These are phyloP conservation scores for Phytopythium helicoides DNA, from an alignment of 352 stramenopile genomes.

Conservation along the genomic window DNA sequence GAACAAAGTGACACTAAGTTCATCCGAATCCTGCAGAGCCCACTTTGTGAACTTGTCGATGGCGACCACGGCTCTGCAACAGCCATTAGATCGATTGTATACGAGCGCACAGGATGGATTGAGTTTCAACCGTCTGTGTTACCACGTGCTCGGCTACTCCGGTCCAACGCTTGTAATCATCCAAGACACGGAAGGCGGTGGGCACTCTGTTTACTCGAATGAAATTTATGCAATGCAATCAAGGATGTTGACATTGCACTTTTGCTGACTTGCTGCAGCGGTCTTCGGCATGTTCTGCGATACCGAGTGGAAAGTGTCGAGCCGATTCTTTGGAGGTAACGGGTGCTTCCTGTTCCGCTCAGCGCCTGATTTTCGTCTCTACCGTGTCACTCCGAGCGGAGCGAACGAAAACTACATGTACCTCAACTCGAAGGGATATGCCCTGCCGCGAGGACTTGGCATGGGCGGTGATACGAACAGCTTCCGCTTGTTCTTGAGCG, in stretches of 20 bases:
- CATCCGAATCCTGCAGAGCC: constrained; percentile 28
- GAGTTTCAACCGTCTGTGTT: constrained; percentile 82
- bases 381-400: constrained; percentile 43
- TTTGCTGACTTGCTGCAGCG: constrained; percentile 26
- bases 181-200: constrained; percentile 63
- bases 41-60: constrained; percentile 65
- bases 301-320: constrained; percentile 83
- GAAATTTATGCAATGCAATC: neutral
- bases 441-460: constrained; percentile 67
- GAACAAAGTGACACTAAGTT: too few species aligned
- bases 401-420: constrained; percentile 82
- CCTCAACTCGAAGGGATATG: constrained; percentile 82
- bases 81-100: constrained; percentile 61
- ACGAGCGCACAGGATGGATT: constrained; percentile 77
- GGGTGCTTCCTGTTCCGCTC: constrained; percentile 80
- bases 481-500: constrained; percentile 78
- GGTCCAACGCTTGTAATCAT: constrained; percentile 71
- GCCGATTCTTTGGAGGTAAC: constrained; percentile 75
- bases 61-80: constrained; percentile 58
- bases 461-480: constrained; percentile 74
- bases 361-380: constrained; percentile 58
- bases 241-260: constrained; percentile 3
- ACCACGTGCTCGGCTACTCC: constrained; percentile 79
- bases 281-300: constrained; percentile 88
- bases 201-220: neutral